Conservation (phyloP, 139 green algal genomes). For the Dunaliella sp. region DNA sequence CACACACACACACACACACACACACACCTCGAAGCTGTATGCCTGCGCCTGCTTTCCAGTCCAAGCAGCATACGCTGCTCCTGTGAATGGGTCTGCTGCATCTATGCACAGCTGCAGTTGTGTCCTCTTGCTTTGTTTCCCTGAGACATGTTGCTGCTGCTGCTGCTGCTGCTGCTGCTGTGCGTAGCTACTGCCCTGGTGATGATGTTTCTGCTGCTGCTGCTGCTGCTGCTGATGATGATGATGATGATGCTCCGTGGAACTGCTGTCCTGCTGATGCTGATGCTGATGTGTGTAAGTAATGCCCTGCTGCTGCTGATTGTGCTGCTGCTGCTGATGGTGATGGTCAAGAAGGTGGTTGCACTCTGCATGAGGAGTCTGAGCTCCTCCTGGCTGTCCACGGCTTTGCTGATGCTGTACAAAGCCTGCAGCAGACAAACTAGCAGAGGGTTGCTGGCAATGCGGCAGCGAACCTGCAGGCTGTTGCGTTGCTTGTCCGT, state of each 20-base stretch:
- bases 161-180: not conserved
- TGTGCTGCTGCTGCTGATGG: no score
- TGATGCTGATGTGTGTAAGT: not conserved
- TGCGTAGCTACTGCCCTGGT: not conserved
- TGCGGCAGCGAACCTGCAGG: no score
- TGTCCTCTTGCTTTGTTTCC: not conserved
- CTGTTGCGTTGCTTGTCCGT: no score
- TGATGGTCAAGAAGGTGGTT: no score
- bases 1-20: not conserved
- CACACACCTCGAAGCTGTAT: slow-evolving; percentile 20
- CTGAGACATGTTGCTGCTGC: not conserved
- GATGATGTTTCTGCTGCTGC: not conserved
- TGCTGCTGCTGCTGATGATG: not conserved
- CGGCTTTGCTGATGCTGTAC: no score
- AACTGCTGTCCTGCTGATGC: no score
- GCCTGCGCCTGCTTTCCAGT: slow-evolving; percentile 17
- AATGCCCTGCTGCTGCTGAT: not conserved
- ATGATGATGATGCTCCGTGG: not conserved
- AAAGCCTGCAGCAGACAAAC: no score
- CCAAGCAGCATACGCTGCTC: slow-evolving; percentile 18
- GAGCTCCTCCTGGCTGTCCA: no score
- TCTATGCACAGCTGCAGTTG: slow-evolving; percentile 14
- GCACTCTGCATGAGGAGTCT: no score
- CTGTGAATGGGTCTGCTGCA: slow-evolving; percentile 31
- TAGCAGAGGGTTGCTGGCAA: no score